A percentile compares a stretch with the other conserved stretches of the same genome.
phyloP scores from a whole-genome alignment of 73 alveolate species.

The Paraurostyla sp. region DNA sequence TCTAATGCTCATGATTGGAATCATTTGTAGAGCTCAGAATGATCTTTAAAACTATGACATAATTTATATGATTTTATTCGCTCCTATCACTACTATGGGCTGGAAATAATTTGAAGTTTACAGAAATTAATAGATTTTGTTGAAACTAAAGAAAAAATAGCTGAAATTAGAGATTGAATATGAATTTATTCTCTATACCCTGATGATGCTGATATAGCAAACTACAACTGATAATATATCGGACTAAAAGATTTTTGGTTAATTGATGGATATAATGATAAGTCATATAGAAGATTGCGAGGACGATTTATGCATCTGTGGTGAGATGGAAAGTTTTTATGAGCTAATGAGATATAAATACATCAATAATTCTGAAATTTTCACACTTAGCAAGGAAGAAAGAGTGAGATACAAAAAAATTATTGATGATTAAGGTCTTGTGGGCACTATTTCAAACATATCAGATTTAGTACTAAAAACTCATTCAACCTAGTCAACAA shows the following conservation, averaged over 20 bases:
- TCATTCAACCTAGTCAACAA: not conserved
- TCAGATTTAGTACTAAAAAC: not conserved
- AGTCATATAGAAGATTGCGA: conserved; percentile 33
- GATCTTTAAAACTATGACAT: conserved; percentile 8
- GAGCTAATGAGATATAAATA: conserved; percentile 8
- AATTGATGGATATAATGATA: not conserved
- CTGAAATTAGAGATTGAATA: conserved; percentile 22
- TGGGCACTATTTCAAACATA: conserved; percentile 36
- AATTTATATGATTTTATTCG: not conserved
- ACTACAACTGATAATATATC: not conserved
- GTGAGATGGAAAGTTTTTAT: conserved; percentile 20
- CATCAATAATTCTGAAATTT: not conserved
- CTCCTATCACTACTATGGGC: conserved; percentile 4
- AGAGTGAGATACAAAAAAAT: conserved; percentile 29
- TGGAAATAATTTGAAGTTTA: conserved; percentile 4
- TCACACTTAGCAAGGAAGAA: not conserved
- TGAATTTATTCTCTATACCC: conserved; percentile 22
- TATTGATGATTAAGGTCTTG: conserved; percentile 50
- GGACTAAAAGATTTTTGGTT: not conserved
- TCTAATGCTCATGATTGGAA: not conserved
- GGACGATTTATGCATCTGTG: conserved; percentile 17
- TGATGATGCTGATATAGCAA: not conserved
- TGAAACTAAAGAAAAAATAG: not conserved
- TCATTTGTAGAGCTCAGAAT: not conserved
- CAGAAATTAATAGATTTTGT: not conserved